Evolutionary conservation across 1,139 yeast genomes (phyloP).

Genomic region (Pichia sp.): DNA sequence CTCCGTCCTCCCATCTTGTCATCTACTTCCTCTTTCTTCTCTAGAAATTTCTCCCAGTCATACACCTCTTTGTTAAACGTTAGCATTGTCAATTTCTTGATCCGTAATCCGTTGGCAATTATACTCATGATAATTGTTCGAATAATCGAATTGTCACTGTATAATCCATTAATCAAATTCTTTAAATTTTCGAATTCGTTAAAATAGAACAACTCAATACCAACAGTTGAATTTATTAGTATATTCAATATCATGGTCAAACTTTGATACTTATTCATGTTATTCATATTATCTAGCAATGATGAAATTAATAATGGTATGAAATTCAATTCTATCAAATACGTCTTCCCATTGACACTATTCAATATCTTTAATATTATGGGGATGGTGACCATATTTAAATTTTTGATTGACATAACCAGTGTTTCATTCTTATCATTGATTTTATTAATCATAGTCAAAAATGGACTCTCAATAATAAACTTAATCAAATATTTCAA

Average conservation of each 20-base stretch:
- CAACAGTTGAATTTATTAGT: constrained; percentile 69
- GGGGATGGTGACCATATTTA: constrained; percentile 9
- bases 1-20: constrained; percentile 15
- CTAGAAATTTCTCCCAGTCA: constrained; percentile 7
- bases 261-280: constrained; percentile 45
- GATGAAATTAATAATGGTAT: constrained; percentile 57
- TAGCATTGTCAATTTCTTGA: constrained; percentile 44
- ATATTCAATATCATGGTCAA: constrained; percentile 56
- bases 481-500: constrained; percentile 10
- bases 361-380: constrained; percentile 48
- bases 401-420: constrained; percentile 1
- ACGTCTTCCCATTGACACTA: constrained; percentile 48
- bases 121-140: constrained; percentile 66
- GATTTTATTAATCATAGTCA: not conserved
- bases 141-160: constrained; percentile 48
- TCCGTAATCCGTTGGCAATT: constrained; percentile 58
- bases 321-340: constrained; percentile 57
- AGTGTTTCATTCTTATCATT: not conserved
- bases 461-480: constrained; percentile 14
- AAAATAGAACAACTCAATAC: constrained; percentile 60
- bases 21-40: not conserved
- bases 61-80: constrained; percentile 9
- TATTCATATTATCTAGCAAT: constrained; percentile 44
- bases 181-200: constrained; percentile 51
- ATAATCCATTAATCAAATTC: constrained; percentile 56